Base-by-base conservation (phyloP, 208 protist genomes). In the Trypanosoma cruzi region DNA sequence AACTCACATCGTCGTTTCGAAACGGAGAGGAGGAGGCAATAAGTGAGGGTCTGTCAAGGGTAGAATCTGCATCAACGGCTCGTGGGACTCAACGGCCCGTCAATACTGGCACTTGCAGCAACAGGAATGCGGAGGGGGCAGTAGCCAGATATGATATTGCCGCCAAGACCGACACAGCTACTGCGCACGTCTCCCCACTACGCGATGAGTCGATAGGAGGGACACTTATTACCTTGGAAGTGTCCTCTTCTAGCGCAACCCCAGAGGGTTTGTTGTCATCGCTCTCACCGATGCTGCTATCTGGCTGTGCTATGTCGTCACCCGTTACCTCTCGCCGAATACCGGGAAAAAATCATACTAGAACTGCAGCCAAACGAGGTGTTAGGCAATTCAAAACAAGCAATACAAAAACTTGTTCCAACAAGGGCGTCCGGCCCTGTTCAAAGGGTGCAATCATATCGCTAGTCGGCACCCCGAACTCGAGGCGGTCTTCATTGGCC, bases 221-320 rank as follows among this genome's bases (percentile, higher is more conserved):
- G 18, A 36, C 42, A 10, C 24, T 62, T 31, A 40, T 62, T 10
- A 59, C 54, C 6, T 28, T 59, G 5, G 64, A 70, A 24, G 64
- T 70, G 1, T 70, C 64, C 2, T 70, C 64, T 1, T 70, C 64
- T 4, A 70, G 64, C 42, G 20, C 29, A 14, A 40, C 34, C n/a
- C 58, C 64, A 1, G 40, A 44, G 13, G 54, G 32, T 14, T 26
- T 50, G 36, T 37, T 62, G 54, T 22, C 54, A 1, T 54, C 54
- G 18, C 26, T n/a, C 13, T 28, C 44, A 1, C 64, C 10, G 0
- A n/a, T 18, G 10, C 20, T 10, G n/a, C 37, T 5, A 13, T 0
- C 22, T 14, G 50, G 3, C 34, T 11, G 31, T 14, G 50, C 16
- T n/a, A 32, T 16, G 20, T 10, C 36, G 37, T 34, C 28, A 16